phyloP scores from a whole-genome alignment of 2,329 filamentous ascomycete genomes.

The Helicocarpus griseus region DNA sequence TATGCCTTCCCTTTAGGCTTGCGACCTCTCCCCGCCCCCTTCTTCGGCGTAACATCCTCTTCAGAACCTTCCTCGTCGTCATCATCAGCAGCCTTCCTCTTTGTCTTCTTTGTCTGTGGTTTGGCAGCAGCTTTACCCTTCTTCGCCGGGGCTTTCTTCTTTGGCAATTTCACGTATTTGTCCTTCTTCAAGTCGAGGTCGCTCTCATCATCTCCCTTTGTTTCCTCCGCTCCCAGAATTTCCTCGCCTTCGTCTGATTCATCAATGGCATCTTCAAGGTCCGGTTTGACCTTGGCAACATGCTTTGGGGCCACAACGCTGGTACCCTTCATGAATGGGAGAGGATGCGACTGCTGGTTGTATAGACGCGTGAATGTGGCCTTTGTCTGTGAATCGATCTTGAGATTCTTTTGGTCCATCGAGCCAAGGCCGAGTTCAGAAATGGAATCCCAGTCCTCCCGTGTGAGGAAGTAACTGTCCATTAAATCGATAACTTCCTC shows the following conservation, averaged over 20 bases:
- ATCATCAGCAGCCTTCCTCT: conserved; percentile 24
- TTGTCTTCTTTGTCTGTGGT: conserved; percentile 23
- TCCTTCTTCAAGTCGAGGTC: conserved; percentile 84
- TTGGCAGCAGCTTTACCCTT: conserved; percentile 19
- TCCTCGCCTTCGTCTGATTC: conserved; percentile 74
- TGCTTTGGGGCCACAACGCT: conserved; percentile 65
- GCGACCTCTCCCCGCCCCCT: conserved; percentile 21
- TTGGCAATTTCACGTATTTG: conserved; percentile 90
- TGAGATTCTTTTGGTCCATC: conserved; percentile 65
- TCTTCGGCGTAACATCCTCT: conserved; percentile 47
- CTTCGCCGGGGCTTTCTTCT: conserved; percentile 49
- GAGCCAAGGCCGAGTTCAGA: conserved; percentile 82
- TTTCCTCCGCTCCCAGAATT: conserved; percentile 40
- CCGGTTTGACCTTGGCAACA: conserved; percentile 64
- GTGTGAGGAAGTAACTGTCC: conserved; percentile 93
- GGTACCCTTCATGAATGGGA: conserved; percentile 93
- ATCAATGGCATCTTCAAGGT: conserved; percentile 92
- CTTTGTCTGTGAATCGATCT: conserved; percentile 78
- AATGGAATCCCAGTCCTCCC: conserved; percentile 89
- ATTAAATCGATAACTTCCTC: conserved; percentile 82
- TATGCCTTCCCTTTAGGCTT: conserved; percentile 9
- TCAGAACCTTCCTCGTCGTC: conserved; percentile 38
- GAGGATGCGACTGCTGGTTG: conserved; percentile 73
- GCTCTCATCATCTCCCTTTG: conserved; percentile 57
- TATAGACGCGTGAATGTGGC: conserved; percentile 84